Percentiles rank a stretch among this genome's conserved stretches.
These are phyloP conservation scores for Claviceps fusiformis DNA, from an alignment of 2,329 filamentous ascomycete genomes.

Conservation along the genomic window DNA sequence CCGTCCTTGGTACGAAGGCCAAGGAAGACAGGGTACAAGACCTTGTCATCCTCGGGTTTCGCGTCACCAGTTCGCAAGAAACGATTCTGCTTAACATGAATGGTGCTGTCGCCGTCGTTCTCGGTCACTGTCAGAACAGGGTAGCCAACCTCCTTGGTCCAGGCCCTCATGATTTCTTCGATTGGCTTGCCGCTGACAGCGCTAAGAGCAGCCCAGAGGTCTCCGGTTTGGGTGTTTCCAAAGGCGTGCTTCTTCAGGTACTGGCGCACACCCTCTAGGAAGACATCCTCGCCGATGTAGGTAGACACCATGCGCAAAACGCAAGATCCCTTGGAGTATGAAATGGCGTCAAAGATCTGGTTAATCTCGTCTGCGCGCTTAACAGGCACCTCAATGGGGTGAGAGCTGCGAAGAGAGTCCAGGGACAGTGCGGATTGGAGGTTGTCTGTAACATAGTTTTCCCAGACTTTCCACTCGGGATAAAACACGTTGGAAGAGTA, in stretches of 20 bases:
- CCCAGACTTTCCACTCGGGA: constrained; percentile 97
- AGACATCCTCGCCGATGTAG: constrained; percentile 81
- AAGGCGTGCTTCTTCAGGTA: constrained; percentile 97
- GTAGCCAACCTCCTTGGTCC: constrained; percentile 94
- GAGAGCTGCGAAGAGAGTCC: constrained; percentile 84
- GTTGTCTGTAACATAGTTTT: constrained; percentile 86
- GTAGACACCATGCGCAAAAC: constrained; percentile 96
- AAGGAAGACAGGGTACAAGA: constrained; percentile 80
- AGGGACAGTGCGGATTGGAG: constrained; percentile 76
- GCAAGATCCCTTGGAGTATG: constrained; percentile 92
- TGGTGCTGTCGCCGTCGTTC: constrained; percentile 49
- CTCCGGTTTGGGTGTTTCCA: constrained; percentile 80
- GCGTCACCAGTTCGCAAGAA: constrained; percentile 88
- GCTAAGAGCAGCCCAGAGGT: constrained; percentile 78
- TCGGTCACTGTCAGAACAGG: constrained; percentile 77
- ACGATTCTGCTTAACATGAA: constrained; percentile 86
- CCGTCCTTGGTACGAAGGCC: constrained; percentile 75
- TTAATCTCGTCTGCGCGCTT: constrained; percentile 94
- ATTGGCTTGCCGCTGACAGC: constrained; percentile 87
- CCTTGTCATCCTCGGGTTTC: constrained; percentile 81
- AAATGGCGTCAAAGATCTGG: constrained; percentile 96
- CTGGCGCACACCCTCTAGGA: constrained; percentile 78
- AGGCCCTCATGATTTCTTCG: constrained; percentile 81
- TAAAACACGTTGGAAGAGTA: constrained; percentile 92
- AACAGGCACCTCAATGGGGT: constrained; percentile 92